phyloP scores from a whole-genome alignment of 495 filamentous ascomycete genomes.

The Penicillium salamii region DNA sequence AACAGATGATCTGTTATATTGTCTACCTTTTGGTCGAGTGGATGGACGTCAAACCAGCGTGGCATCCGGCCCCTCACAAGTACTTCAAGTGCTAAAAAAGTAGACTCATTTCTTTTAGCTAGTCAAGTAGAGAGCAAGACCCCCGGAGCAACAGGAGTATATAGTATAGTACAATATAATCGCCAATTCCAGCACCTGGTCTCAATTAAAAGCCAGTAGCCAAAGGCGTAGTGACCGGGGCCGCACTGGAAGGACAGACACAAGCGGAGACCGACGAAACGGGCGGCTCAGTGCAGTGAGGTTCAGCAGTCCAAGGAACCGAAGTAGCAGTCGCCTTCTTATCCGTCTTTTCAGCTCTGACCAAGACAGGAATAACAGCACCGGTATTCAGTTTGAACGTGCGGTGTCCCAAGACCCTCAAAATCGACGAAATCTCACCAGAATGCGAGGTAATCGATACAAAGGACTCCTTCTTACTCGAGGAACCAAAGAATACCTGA shows the following conservation, averaged over 20 bases:
- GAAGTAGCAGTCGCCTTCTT: slow-evolving; percentile 23
- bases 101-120: too few species aligned
- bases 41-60: too few species aligned
- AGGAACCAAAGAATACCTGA: slow-evolving; percentile 52
- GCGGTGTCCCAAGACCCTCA: slow-evolving; percentile 60
- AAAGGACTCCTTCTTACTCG: slow-evolving; percentile 44
- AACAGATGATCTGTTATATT: too few species aligned
- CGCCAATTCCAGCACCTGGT: too few species aligned
- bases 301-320: slow-evolving; percentile 36
- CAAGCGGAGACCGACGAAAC: slow-evolving; percentile 46
- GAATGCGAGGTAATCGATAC: slow-evolving; percentile 69
- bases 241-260: slow-evolving; percentile 42
- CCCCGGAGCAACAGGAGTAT: too few species aligned
- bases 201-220: slow-evolving; percentile 17
- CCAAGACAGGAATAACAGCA: slow-evolving; percentile 66
- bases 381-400: slow-evolving; percentile 61
- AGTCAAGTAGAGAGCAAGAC: too few species aligned
- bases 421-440: slow-evolving; percentile 57
- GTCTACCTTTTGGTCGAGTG: too few species aligned
- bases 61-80: too few species aligned
- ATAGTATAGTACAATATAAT: too few species aligned
- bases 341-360: slow-evolving; percentile 50
- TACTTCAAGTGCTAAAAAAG: too few species aligned
- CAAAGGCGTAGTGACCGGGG: slow-evolving; percentile 37
- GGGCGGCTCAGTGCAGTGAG: slow-evolving; percentile 52